Conservation (phyloP, 2,329 filamentous ascomycete species). For the Pezicula radicicola region DNA sequence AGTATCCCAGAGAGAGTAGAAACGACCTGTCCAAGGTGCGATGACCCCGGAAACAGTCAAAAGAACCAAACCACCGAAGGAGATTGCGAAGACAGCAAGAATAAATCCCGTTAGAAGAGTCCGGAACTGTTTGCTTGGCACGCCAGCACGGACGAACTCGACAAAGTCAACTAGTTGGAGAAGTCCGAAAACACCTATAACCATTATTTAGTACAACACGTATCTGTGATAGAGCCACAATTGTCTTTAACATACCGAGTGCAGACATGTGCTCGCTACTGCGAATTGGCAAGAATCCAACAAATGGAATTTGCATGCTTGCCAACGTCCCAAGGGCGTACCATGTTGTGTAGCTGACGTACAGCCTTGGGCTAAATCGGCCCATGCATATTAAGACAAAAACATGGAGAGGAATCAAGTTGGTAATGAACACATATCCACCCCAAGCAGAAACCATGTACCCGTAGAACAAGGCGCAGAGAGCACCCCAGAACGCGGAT, state of each 20-base stretch:
- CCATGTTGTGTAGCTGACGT: slow-evolving; percentile 97
- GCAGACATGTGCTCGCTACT: slow-evolving; percentile 99
- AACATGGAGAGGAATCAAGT: slow-evolving; percentile 88
- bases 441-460: slow-evolving; percentile 99
- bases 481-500: slow-evolving; percentile 92
- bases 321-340: slow-evolving; percentile 93
- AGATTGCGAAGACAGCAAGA: slow-evolving; percentile 69
- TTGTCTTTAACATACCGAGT: slow-evolving; percentile 58
- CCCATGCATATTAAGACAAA: slow-evolving; percentile 97
- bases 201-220: slow-evolving; percentile 11
- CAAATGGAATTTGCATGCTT: slow-evolving; percentile 99
- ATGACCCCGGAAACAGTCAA: slow-evolving; percentile 88
- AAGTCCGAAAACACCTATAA: slow-evolving; percentile 88
- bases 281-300: slow-evolving; percentile 92
- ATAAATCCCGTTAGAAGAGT: slow-evolving; percentile 79
- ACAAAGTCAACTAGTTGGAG: slow-evolving; percentile 91
- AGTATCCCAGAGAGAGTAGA: slow-evolving; percentile 99
- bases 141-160: slow-evolving; percentile 82
- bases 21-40: slow-evolving; percentile 95
- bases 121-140: slow-evolving; percentile 92
- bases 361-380: slow-evolving; percentile 87
- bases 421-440: slow-evolving; percentile 99
- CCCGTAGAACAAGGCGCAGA: slow-evolving; percentile 94
- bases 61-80: slow-evolving; percentile 73
- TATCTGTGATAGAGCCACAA: neutral